phyloP scores from a whole-genome alignment of 1,284 basidiomycete species.

The Sporisorium graminicola region DNA sequence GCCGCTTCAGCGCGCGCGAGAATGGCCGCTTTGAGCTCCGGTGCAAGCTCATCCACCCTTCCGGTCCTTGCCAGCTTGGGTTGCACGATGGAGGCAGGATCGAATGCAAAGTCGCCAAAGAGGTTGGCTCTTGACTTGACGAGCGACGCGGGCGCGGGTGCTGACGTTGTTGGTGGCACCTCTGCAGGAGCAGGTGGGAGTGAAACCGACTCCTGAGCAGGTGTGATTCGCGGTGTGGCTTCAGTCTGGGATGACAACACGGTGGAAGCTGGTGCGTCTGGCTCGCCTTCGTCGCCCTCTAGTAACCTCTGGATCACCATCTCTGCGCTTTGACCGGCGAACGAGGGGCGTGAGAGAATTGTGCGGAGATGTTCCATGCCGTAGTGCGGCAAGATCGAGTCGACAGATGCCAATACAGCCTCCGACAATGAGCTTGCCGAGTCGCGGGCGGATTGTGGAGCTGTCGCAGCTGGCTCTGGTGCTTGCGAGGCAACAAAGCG shows the following conservation, averaged over 20 bases:
- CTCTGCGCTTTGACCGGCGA: conserved; percentile 38
- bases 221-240: background rate
- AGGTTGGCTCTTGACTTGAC: conserved; percentile 49
- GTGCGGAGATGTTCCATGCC: conserved; percentile 27
- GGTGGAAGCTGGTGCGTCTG: background rate
- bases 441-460: background rate
- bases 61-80: conserved; percentile 17
- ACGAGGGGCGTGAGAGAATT: conserved; percentile 35
- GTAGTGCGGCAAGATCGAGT: conserved; percentile 49
- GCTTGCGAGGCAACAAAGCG: conserved; percentile 11
- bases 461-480: background rate
- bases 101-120: conserved; percentile 43
- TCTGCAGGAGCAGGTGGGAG: background rate
- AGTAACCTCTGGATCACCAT: conserved; percentile 47
- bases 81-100: conserved; percentile 25
- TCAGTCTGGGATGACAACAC: background rate
- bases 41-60: conserved; percentile 33
- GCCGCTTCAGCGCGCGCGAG: conserved; percentile 52
- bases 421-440: background rate
- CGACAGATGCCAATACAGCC: conserved; percentile 33
- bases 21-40: conserved; percentile 52
- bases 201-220: background rate
- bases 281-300: conserved; percentile 43
- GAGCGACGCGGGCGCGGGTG: conserved; percentile 16
- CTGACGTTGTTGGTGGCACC: conserved; percentile 1